Conservation (phyloP, 139 green algal genomes). For the Chlamydomonas sp. region DNA sequence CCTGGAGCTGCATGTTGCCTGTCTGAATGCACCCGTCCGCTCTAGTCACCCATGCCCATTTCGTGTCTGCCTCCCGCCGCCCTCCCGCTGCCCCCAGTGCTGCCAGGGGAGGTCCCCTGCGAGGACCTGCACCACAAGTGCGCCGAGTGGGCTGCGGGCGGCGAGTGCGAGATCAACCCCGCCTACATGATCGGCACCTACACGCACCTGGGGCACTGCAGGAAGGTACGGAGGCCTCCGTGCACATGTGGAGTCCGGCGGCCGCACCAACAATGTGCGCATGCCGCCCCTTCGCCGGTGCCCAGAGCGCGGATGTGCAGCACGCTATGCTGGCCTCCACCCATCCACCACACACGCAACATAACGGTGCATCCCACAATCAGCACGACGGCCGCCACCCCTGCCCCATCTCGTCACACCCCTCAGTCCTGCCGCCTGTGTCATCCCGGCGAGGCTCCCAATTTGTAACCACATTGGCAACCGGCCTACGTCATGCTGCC, state of each 20-base stretch:
- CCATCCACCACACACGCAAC: neutral
- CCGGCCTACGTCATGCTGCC: too few relatives aligned
- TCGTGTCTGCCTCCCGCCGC: neutral
- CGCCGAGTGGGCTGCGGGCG: slow-evolving; percentile 35
- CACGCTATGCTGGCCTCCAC: neutral
- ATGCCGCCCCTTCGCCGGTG: too few relatives aligned
- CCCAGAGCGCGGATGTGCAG: too few relatives aligned
- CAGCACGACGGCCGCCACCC: too few relatives aligned
- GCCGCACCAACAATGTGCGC: too few relatives aligned
- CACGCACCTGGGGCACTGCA: slow-evolving; percentile 39
- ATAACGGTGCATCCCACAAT: too few relatives aligned
- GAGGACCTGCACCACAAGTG: slow-evolving; percentile 55
- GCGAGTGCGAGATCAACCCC: slow-evolving; percentile 59
- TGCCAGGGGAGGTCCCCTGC: slow-evolving; percentile 26
- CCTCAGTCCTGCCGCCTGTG: slow-evolving; percentile 25
- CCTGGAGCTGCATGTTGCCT: too few relatives aligned
- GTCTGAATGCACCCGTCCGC: too few relatives aligned
- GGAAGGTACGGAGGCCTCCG: neutral
- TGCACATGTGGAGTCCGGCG: too few relatives aligned
- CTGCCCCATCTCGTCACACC: too few relatives aligned
- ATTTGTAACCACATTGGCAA: too few relatives aligned
- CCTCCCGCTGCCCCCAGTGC: neutral
- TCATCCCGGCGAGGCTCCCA: neutral
- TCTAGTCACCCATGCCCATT: too few relatives aligned
- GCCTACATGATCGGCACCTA: slow-evolving; percentile 55